These are phyloP conservation scores for Austroboletus novae-zelandiae DNA, from an alignment of 1,284 basidiomycete species.

Conservation along the genomic window DNA sequence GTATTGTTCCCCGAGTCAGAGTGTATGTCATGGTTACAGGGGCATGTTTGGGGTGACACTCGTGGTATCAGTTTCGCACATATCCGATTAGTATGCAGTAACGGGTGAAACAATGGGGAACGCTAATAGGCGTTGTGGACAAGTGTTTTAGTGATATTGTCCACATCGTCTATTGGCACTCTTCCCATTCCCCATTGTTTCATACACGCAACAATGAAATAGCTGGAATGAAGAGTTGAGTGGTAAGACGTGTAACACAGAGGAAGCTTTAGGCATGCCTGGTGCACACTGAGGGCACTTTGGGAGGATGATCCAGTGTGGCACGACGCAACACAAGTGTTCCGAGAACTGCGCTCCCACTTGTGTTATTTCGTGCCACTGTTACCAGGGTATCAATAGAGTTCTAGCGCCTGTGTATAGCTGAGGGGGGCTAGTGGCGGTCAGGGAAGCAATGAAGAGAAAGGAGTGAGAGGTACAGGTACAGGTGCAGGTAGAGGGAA, in stretches of 20 bases:
- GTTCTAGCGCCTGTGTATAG: too few relatives aligned
- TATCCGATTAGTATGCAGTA: background rate
- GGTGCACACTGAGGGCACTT: background rate
- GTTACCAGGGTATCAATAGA: too few relatives aligned
- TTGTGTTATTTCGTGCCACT: conserved; percentile 26
- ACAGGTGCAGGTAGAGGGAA: background rate
- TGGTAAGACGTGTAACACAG: background rate
- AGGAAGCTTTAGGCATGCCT: background rate
- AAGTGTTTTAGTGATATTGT: background rate
- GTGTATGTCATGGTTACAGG: background rate
- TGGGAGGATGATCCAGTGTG: background rate
- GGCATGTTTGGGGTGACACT: background rate
- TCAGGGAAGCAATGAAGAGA: too few relatives aligned
- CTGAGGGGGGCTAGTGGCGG: too few relatives aligned
- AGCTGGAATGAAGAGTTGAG: too few relatives aligned
- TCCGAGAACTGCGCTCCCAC: conserved; percentile 51
- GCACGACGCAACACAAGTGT: conserved; percentile 36
- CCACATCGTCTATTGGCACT: too few relatives aligned
- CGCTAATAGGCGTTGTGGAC: background rate
- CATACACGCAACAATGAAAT: background rate
- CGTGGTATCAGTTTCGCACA: background rate
- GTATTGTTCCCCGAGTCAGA: too few relatives aligned
- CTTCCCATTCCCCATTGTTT: too few relatives aligned
- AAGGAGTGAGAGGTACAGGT: too few relatives aligned
- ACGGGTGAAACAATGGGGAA: background rate